These are phyloP conservation scores for Paracorniculantispora psalliotae DNA, from an alignment of 2,329 filamentous ascomycete genomes.

Conservation along the genomic window DNA sequence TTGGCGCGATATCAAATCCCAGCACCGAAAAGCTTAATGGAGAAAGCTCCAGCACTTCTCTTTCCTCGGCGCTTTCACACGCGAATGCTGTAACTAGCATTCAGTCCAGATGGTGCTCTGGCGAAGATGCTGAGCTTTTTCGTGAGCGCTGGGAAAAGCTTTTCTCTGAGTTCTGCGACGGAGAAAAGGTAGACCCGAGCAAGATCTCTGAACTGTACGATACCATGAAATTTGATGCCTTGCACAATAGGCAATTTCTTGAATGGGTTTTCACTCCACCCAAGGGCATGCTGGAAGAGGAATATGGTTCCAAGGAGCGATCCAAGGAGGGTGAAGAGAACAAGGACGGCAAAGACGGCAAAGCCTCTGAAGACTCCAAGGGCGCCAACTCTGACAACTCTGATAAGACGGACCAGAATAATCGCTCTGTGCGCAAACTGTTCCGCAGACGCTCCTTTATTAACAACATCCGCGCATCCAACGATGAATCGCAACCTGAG, in stretches of 20 bases:
- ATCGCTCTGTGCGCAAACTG: slow-evolving; percentile 37
- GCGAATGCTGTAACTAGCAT: slow-evolving; percentile 63
- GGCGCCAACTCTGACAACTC: slow-evolving; percentile 26
- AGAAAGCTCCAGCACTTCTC: slow-evolving; percentile 38
- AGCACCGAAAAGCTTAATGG: slow-evolving; percentile 40
- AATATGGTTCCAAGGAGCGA: slow-evolving; percentile 42
- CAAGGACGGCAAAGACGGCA: slow-evolving; percentile 38
- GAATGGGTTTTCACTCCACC: slow-evolving; percentile 97
- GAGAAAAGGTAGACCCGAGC: slow-evolving; percentile 96
- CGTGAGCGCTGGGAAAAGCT: slow-evolving; percentile 97
- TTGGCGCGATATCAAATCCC: slow-evolving; percentile 52
- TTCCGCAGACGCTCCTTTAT: slow-evolving; percentile 59
- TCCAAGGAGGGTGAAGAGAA: slow-evolving; percentile 36
- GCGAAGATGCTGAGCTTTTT: slow-evolving; percentile 91
- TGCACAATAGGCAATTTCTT: slow-evolving; percentile 93
- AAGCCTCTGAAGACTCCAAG: slow-evolving; percentile 26
- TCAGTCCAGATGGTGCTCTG: slow-evolving; percentile 91
- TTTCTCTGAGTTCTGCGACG: slow-evolving; percentile 92
- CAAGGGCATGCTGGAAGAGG: slow-evolving; percentile 70
- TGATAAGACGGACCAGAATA: slow-evolving; percentile 37
- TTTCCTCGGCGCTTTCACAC: slow-evolving; percentile 51
- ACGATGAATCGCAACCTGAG: slow-evolving; percentile 54
- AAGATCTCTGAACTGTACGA: slow-evolving; percentile 98
- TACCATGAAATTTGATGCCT: slow-evolving; percentile 98
- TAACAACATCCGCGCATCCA: slow-evolving; percentile 44